Evolutionary conservation across 305 asterid genomes (phyloP).

Genomic region (Ajuga reptans): DNA sequence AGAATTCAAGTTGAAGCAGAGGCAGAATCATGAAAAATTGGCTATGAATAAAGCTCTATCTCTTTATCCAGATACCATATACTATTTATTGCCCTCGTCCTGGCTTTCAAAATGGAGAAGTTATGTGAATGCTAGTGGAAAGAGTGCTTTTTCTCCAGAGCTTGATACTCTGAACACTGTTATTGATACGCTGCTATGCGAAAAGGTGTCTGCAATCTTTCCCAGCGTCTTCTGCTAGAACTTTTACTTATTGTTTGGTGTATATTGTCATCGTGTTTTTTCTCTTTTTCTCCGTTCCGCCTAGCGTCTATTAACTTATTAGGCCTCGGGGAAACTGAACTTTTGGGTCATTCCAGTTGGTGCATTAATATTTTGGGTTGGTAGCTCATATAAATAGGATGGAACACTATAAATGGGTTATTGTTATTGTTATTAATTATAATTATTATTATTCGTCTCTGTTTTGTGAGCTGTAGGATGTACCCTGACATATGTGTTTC

Average conservation of each 20-base stretch:
- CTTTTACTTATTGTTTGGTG: background rate
- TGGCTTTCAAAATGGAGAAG: slow-evolving; percentile 86
- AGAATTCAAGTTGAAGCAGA: slow-evolving; percentile 78
- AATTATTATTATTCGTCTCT: background rate
- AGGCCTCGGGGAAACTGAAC: background rate
- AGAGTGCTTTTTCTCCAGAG: slow-evolving; percentile 49
- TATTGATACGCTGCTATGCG: slow-evolving; percentile 61
- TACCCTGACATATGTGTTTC: slow-evolving; percentile 17
- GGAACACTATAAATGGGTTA: slow-evolving; percentile 10
- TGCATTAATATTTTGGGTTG: background rate
- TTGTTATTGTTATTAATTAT: background rate
- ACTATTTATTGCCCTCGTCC: slow-evolving; percentile 71
- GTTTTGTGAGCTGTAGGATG: slow-evolving; percentile 7
- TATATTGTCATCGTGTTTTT: background rate
- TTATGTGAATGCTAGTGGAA: slow-evolving; percentile 63
- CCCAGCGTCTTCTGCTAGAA: slow-evolving; percentile 12
- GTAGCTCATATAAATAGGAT: slow-evolving; percentile 14
- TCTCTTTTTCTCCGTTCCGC: background rate
- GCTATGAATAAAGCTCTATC: slow-evolving; percentile 51
- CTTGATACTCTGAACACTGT: slow-evolving; percentile 52
- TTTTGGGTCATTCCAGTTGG: background rate
- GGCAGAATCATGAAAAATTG: slow-evolving; percentile 76
- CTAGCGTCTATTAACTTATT: background rate
- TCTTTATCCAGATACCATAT: slow-evolving; percentile 49
- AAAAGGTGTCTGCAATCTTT: slow-evolving; percentile 47